Evolutionary conservation across 371 early-diverging fungal genomes (phyloP), one percentile per base, ranked within the genome.

Genomic region (Blastocladiella emersonii): DNA sequence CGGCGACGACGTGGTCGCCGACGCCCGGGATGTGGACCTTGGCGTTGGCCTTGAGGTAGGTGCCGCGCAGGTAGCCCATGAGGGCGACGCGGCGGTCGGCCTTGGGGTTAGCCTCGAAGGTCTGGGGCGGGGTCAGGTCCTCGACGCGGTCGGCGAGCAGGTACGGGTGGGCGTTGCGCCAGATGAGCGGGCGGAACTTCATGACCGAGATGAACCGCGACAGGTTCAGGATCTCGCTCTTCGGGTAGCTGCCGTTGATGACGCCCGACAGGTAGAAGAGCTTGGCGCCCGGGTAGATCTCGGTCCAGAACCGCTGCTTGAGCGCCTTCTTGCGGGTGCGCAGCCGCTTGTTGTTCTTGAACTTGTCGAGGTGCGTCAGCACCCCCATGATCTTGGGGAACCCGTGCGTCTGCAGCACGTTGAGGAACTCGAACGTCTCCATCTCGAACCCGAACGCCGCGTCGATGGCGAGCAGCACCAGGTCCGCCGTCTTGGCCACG

Each of bases 381-480:
- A 96, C 91, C 41, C 97, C 97, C 90, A 98, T 95, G 34, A 99
- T 85, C 66, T 92, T 93, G 17, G 98, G 94, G 71, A 98, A 93
- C 32, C 99, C 99, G 67, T 99, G 98, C 4, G 90, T 83, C 70
- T 97, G 98, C 39, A 98, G 78, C 63, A 99, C 84, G 72, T 95
- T 97, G 36, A 99, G 78, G 74, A 95, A 97, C 80, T 99, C 99
- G 69, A 99, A 98, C 0, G 98, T 98, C 83, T 98, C 98, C 96
- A 97, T 98, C 75, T 98, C 98, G 74, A 99, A 91, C 35, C 98
- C 98, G 72, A 89, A 96, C 68, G 87, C 88, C 7, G 95, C 97
- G 72, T 99, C 96, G 65, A 99, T 90, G 70, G 90, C 76, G 62
- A 99, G 76, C 44, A 99, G 81, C 3, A 98, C 93, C 63, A 99